Evolutionary conservation across 2,329 filamentous ascomycete genomes (phyloP).

Genomic region (Curvularia eragrostidis): DNA sequence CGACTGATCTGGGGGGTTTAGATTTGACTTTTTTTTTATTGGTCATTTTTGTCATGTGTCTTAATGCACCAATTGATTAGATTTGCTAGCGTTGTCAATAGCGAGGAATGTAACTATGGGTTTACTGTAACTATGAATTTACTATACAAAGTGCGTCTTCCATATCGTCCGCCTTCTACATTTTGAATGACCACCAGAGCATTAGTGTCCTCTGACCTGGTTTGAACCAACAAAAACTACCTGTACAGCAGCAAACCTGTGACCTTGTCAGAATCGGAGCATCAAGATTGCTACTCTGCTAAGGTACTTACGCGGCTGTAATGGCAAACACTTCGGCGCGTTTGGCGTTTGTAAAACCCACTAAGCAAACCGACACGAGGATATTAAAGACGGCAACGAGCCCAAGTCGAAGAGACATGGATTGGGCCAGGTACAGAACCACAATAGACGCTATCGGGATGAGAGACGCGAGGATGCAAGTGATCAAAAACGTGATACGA

Average conservation of each 20-base stretch:
- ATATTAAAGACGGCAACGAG: constrained; percentile 1
- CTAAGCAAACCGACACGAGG: not conserved
- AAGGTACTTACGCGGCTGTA: constrained; percentile 4
- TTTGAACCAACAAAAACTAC: constrained; percentile 7
- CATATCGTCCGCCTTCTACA: not conserved
- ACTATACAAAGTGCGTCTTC: too few relatives aligned
- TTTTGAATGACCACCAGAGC: too few relatives aligned
- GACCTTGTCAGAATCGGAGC: not conserved
- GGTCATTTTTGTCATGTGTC: not conserved
- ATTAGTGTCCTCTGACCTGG: not conserved
- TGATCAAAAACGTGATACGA: not conserved
- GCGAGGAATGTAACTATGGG: not conserved
- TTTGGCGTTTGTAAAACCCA: not conserved
- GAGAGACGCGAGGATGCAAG: constrained; percentile 4
- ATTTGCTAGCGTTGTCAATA: not conserved
- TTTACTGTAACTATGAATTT: not conserved
- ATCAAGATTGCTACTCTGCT: too few relatives aligned
- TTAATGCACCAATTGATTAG: not conserved
- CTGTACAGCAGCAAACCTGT: constrained; percentile 6
- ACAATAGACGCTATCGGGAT: constrained; percentile 4
- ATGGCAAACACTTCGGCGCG: constrained; percentile 3
- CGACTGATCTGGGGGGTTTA: not conserved
- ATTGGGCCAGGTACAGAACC: not conserved
- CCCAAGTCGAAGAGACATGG: not conserved
- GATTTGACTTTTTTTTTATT: not conserved